Evolutionary conservation across 768 basidiomycete genomes (phyloP).

Genomic region (Lentinus brumalis): DNA sequence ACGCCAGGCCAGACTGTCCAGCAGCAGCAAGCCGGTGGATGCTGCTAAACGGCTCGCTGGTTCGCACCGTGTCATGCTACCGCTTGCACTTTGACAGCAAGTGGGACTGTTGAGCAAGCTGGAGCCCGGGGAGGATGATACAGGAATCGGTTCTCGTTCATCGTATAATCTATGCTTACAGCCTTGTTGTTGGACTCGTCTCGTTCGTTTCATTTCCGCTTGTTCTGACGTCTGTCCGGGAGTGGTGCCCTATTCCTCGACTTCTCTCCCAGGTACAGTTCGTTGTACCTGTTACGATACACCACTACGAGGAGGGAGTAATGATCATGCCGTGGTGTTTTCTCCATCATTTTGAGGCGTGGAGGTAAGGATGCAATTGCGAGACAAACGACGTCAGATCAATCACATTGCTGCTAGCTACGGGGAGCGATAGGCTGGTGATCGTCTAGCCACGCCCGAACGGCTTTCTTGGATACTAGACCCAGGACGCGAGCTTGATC

Average conservation of each 20-base stretch:
- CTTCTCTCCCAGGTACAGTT: constrained; percentile 4
- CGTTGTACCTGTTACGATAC: constrained; percentile 20
- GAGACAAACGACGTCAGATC: background rate
- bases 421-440: background rate
- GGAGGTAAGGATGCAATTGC: background rate
- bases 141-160: constrained; percentile 24
- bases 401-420: background rate
- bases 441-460: constrained; percentile 82
- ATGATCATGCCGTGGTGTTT: constrained; percentile 14
- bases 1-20: constrained; percentile 84
- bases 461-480: constrained; percentile 75
- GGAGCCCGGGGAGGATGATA: constrained; percentile 14
- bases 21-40: constrained; percentile 70
- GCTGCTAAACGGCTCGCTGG: constrained; percentile 59
- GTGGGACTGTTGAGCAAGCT: constrained; percentile 1
- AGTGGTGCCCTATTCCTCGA: constrained; percentile 8
- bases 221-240: constrained; percentile 13
- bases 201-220: constrained; percentile 17
- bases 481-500: constrained; percentile 51
- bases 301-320: constrained; percentile 15
- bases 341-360: background rate
- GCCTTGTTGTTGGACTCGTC: constrained; percentile 30
- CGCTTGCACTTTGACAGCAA: background rate
- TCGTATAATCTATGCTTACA: constrained; percentile 33
- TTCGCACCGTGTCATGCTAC: constrained; percentile 1